Base-by-base conservation (phyloP, 495 filamentous ascomycete species). In the Penicillium argentinense region DNA sequence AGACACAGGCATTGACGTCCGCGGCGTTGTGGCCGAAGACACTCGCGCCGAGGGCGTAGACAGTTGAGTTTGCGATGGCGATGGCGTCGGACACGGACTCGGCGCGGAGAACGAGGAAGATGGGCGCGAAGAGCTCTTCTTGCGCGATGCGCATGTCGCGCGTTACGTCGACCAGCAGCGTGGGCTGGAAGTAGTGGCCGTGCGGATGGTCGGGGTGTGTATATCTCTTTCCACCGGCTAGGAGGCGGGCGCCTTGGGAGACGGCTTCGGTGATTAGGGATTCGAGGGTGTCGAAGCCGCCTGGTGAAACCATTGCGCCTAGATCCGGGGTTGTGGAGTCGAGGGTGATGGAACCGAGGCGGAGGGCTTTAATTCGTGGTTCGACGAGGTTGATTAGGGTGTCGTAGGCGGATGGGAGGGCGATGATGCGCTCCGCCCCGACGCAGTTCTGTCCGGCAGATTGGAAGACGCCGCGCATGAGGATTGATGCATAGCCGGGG, bases 361-460 rank as follows among this genome's bases (percentile, higher is more conserved):
- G 86, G 21, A 99, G 74, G 7, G 74, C 73, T 22, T 75, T 72
- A 46, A 97, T 87, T 29, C 85, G 81, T 9, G 83, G 81, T 30
- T 80, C 73, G 37, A 99, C 81, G 44, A 86, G 74, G 11, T 73
- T 57, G 43, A 95, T 72, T 21, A 99, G 80, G 30, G 73, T 70
- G 36, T 83, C 66, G 74, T 97, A 97, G 32, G 83, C 74, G 14
- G 71, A 70, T 1, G 89, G 86, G 9, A 85, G 76, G 36, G 86
- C 88, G 57, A 99, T 82, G 63, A 97, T 84, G 29, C 93, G 86
- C 69, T 99, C 93, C 45, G 96, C 88, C 47, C 95, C 93, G 64
- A 97, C 89, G 68, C 93, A 99, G 69, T 99, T 99, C 62, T 99
- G 93, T 1, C 93, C 93, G n/a, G 91, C 83, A 44, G 91, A 89